phyloP scores from a whole-genome alignment of 257 asterid species.

The Salvia hispanica region DNA sequence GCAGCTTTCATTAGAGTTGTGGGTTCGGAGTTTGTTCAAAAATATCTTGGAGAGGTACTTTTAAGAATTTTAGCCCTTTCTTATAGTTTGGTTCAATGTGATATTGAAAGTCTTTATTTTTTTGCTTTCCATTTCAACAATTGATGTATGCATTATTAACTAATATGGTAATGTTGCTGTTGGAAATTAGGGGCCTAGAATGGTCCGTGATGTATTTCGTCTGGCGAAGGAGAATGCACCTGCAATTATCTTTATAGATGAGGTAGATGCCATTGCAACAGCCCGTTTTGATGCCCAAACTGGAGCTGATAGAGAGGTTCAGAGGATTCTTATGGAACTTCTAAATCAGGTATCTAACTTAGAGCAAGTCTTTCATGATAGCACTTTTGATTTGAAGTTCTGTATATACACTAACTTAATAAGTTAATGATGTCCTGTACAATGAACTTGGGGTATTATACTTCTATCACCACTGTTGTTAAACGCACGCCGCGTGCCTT shows the following conservation, averaged over 20 bases:
- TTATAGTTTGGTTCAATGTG: constrained; percentile 28
- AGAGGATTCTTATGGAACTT: constrained; percentile 73
- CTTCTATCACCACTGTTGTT: too few relatives aligned
- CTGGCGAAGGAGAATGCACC: constrained; percentile 82
- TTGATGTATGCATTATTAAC: neutral
- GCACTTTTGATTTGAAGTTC: too few relatives aligned
- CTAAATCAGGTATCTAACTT: constrained; percentile 54
- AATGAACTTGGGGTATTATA: neutral
- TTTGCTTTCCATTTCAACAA: neutral
- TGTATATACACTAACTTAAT: neutral
- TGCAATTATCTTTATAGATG: constrained; percentile 73
- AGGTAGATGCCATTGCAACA: constrained; percentile 84
- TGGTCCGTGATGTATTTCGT: constrained; percentile 84
- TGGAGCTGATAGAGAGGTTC: constrained; percentile 88
- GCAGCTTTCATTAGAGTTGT: constrained; percentile 64
- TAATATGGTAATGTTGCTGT: constrained; percentile 1
- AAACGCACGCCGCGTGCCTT: too few relatives aligned
- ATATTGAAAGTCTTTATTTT: neutral
- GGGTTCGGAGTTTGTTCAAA: constrained; percentile 78
- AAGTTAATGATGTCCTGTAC: neutral
- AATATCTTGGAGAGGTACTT: constrained; percentile 77
- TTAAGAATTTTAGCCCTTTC: neutral
- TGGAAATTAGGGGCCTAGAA: constrained; percentile 56
- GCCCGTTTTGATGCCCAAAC: constrained; percentile 84
- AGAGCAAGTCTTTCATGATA: neutral